Base-by-base conservation (phyloP, 768 basidiomycete species). In the Xerocomellus intermedius region DNA sequence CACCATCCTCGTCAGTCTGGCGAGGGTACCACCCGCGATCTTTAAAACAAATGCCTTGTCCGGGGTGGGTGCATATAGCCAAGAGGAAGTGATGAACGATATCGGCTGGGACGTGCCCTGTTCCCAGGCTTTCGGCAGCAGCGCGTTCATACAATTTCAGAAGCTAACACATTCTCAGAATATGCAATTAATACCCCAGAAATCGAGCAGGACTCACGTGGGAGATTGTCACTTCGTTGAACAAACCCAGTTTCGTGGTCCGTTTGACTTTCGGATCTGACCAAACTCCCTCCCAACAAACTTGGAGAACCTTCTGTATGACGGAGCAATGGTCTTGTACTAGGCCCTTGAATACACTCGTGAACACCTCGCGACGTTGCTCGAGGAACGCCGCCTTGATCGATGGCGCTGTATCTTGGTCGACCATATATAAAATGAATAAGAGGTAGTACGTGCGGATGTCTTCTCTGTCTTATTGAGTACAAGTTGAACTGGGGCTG, bases 21-120 rank as follows among this genome's bases (percentile, higher is more conserved):
- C 91, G 84, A 4, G 84, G 84, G 62, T 97, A 98, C 94, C 94
- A 98, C 3, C 94, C 94, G 8, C 82, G 79, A 63, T 95, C 92
- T 48, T 76, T 83, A 73, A 96, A 97, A 64, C 94, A 98, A 14
- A 97, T 77, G 0, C 94, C 94, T 13, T 77, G 73, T 0, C 94
- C 94, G 0, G 91, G 89, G 24, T 82, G 83, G 0, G 90, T 88
- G 62, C 88, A 90, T 30, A 93, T 83, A 2, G 87, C 88, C 26
- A 95, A 80, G 12, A 97, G 74, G 69, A 97, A 98, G 62, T 94
- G 92, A 56, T 93, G 90, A 0, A 82, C 85, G 4, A 96, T 77
- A 59, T 95, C 86, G 2, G 88, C 92, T 10, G 85, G 87, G 19
- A 85, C 69, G 42, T 84, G 74, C 16, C 84, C 83, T 3, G 74